Evolutionary conservation across 2,329 filamentous ascomycete genomes (phyloP).

Genomic region (Cyclaneusma minus): DNA sequence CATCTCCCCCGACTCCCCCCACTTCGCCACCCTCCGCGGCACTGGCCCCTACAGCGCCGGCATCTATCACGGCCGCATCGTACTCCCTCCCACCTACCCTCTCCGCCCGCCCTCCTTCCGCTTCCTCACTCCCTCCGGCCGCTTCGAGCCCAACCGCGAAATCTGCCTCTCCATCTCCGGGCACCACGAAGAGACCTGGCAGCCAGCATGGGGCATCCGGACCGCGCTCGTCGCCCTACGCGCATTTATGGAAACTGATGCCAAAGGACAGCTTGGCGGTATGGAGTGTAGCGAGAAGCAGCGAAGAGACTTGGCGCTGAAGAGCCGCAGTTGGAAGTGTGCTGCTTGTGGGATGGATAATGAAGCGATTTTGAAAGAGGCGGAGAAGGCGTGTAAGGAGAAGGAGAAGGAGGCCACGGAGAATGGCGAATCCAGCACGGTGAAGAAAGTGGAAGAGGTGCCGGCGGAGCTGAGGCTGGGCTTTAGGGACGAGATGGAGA

Average conservation of each 20-base stretch:
- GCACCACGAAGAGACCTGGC: constrained; percentile 97
- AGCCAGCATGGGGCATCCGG: constrained; percentile 91
- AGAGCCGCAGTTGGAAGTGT: constrained; percentile 55
- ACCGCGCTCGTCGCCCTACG: constrained; percentile 71
- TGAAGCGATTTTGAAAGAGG: constrained; percentile 56
- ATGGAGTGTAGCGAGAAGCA: constrained; percentile 60
- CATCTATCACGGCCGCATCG: constrained; percentile 90
- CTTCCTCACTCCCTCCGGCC: constrained; percentile 78
- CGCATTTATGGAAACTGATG: constrained; percentile 86
- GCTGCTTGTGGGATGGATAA: constrained; percentile 55
- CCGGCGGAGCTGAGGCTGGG: constrained; percentile 43
- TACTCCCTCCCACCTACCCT: constrained; percentile 78
- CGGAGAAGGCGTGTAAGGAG: constrained; percentile 36
- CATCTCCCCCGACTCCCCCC: constrained; percentile 74
- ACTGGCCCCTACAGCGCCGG: constrained; percentile 50
- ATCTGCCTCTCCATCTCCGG: constrained; percentile 90
- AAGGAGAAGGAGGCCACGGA: constrained; percentile 24
- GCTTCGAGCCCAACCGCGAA: constrained; percentile 93
- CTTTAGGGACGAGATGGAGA: constrained; percentile 56
- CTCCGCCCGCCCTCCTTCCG: constrained; percentile 89
- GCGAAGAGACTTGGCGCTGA: constrained; percentile 51
- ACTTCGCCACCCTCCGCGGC: constrained; percentile 6
- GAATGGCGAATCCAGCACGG: no score
- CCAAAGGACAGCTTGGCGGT: constrained; percentile 77
- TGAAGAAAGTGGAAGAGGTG: no score